Base-by-base conservation (phyloP, 2,329 filamentous ascomycete genomes). In the Colletotrichum sp. region DNA sequence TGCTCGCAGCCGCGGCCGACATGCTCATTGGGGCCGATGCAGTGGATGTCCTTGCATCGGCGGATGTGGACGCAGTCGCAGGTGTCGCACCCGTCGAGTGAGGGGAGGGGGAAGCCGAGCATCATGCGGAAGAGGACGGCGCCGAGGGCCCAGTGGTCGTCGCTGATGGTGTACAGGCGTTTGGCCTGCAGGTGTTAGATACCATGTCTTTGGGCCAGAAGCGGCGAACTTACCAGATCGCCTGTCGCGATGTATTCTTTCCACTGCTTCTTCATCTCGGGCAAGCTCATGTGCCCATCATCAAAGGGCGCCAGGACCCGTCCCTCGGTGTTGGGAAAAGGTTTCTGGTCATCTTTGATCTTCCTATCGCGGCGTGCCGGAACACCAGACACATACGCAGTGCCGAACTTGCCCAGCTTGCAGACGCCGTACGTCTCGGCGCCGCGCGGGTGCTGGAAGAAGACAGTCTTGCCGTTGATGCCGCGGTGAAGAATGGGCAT, bases 371-470 rank as follows among this genome's bases (percentile, higher is more conserved):
- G 64, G 34, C 66, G 66, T 11, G 64, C 69, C 47, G 80, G 77
- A 58, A 86, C 84, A 55, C 82, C 82, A n/a, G 85, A 84, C 13
- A 88, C 80, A 31, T 79, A 80, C 18, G 84, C 83, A n/a, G 78
- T 77, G 57, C 81, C 77, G 68, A 88, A 89, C 55, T 87, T 84
- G 16, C 88, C 88, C 69, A 91, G 80, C 80, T 90, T 91, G 76
- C 88, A 90, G 33, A 82, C 77, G 1, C 89, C 89, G 76, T 90
- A 91, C 36, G 83, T 85, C 80, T 90, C 88, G 15, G 74, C 79
- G 3, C 86, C 86, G 15, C 81, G 81, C 43, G 88, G 84, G 66
- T 87, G 83, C 78, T 87, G 84, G 76, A 91, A 85, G 78, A 86
- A 88, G 68, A 91, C 85, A 76, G 88, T 88, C n/a, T 76, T 77